phyloP scores from a whole-genome alignment of 2,329 filamentous ascomycete genomes.

The Penicillium sp. region DNA sequence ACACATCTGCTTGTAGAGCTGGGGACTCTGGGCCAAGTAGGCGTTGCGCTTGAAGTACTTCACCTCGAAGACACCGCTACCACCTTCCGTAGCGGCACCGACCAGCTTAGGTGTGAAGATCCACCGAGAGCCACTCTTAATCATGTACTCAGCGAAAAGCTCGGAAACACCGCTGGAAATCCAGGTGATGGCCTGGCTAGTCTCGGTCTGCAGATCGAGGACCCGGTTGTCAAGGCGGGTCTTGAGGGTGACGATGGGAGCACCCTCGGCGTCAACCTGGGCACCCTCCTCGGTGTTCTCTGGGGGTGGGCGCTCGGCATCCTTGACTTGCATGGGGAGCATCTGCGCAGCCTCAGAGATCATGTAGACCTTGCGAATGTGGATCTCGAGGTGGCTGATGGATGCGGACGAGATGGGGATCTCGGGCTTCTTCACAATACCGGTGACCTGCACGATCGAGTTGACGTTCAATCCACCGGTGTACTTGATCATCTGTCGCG shows the following conservation, averaged over 20 bases:
- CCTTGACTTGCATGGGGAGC: conserved; percentile 60
- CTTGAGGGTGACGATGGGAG: conserved; percentile 73
- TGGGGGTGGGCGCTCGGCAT: conserved; percentile 50
- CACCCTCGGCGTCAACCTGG: conserved; percentile 51
- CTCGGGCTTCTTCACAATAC: conserved; percentile 73
- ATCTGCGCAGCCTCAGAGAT: conserved; percentile 63
- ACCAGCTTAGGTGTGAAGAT: conserved; percentile 90
- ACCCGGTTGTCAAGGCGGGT: conserved; percentile 88
- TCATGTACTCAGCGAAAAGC: conserved; percentile 77
- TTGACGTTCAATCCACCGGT: conserved; percentile 71
- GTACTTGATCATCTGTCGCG: conserved; percentile 94
- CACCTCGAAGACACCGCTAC: conserved; percentile 84
- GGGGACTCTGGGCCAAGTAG: conserved; percentile 63
- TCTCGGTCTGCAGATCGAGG: conserved; percentile 86
- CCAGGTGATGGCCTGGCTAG: conserved; percentile 83
- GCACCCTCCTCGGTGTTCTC: conserved; percentile 46
- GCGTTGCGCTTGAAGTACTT: conserved; percentile 86
- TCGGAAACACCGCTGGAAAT: conserved; percentile 64
- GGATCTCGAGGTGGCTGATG: conserved; percentile 77
- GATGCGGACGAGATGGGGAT: conserved; percentile 86
- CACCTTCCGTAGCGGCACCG: conserved; percentile 87
- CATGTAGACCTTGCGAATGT: conserved; percentile 80
- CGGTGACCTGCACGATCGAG: conserved; percentile 79
- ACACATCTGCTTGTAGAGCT: conserved; percentile 68
- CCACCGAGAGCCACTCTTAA: conserved; percentile 70